These are phyloP conservation scores for Laburnicola sp. DNA, from an alignment of 2,329 filamentous ascomycete species.

Conservation along the genomic window DNA sequence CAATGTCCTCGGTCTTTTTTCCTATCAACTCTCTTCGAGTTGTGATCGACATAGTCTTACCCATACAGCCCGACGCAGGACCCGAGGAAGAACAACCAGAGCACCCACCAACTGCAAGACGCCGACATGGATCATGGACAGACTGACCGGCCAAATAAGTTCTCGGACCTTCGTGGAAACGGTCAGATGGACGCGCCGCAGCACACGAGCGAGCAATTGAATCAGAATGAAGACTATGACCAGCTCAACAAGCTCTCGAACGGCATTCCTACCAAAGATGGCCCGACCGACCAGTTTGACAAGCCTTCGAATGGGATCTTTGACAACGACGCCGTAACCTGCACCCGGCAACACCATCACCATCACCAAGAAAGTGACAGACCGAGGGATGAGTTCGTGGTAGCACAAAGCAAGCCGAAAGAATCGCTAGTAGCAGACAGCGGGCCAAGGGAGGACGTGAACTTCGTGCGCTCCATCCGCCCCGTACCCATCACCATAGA, in stretches of 20 bases:
- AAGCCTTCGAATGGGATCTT: background rate
- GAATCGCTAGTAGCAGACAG: background rate
- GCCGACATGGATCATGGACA: background rate
- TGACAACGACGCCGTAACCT: background rate
- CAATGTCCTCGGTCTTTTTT: conserved; percentile 1
- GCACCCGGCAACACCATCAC: background rate
- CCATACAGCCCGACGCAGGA: background rate
- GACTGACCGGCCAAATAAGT: background rate
- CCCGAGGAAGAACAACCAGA: background rate
- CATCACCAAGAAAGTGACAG: background rate
- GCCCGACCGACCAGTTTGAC: background rate
- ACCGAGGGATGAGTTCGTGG: background rate
- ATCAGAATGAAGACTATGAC: background rate
- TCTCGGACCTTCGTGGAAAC: background rate
- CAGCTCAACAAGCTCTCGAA: conserved; percentile 2
- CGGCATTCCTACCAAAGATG: background rate
- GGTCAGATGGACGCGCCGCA: background rate
- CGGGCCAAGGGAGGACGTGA: background rate
- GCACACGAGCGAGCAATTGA: background rate
- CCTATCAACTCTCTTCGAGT: background rate
- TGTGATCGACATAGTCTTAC: background rate
- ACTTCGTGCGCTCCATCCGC: conserved; percentile 1
- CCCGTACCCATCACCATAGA: conserved; percentile 2
- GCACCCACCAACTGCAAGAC: background rate
- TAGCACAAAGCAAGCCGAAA: background rate